Base-by-base conservation (phyloP, 441 rosid genomes). In the Aleurites moluccanus region DNA sequence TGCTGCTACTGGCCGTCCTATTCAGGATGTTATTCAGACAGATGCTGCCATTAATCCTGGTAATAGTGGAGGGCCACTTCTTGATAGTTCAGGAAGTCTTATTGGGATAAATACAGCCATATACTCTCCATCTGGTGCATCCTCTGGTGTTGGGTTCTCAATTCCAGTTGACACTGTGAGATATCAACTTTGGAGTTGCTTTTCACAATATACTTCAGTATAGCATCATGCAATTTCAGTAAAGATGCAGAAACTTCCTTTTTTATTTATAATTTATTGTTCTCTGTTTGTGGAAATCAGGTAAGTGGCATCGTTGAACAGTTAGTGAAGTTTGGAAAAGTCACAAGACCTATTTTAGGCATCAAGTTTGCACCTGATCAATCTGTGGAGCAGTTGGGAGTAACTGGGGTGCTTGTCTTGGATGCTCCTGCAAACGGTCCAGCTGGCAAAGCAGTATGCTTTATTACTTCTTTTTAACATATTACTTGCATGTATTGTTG, bases 41-140 rank as follows among this genome's bases (percentile, higher is more conserved):
- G 99, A 95, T 86, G 97, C 98, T 67, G 99, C 98, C 63, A 92
- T 95, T 78, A 95, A 95, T 82, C 99, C 99, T 75, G 98, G 99
- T 33, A 95, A 95, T 81, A 95, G 99, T 49, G 98, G 99, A 75
- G 98, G 99, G 42, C 99, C 99, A 7, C 96, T 95, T 74, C 89
- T 95, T 44, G 98, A 95, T 77, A 95, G 99, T 80, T 84, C 99
- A 59, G 98, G 99, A 79, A 92, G 73, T 30, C 87, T 95, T 56
- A 95, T 95, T 75, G 99, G 99, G 80, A 89, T 95, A 72, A 95
- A 95, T 83, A 95, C 99, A 45, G 98, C 98, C 65, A 92, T 95
- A 81, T 95, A 92, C 82, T 95, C 99, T 67, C 99, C 99, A 66
- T 95, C 99, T 69, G 99, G 99, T 79, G 98, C 97, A 80, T 95